phyloP scores from a whole-genome alignment of 768 basidiomycete genomes.

The Tulasnella sp. region DNA sequence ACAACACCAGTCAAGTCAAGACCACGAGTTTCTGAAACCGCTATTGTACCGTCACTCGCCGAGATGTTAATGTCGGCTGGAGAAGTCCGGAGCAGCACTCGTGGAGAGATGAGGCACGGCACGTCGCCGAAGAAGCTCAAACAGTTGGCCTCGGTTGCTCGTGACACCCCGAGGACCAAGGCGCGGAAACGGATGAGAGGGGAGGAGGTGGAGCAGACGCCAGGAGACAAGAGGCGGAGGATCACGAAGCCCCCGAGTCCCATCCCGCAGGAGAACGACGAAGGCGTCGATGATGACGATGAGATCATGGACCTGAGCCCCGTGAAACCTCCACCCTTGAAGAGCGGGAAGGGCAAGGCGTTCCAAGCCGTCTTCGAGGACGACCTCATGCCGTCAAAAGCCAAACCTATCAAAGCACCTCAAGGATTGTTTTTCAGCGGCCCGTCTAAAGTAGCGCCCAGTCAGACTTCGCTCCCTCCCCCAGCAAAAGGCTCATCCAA shows the following conservation, averaged over 20 bases:
- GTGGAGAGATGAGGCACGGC: neutral
- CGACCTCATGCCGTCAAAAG: neutral
- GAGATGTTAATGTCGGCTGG: neutral
- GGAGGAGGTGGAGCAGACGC: slow-evolving; percentile 27
- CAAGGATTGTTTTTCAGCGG: slow-evolving; percentile 10
- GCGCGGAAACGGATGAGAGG: slow-evolving; percentile 27
- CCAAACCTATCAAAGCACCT: neutral
- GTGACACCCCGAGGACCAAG: slow-evolving; percentile 28
- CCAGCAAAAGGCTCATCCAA: neutral
- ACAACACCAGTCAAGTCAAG: neutral
- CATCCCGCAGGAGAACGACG: neutral
- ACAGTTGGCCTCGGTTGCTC: neutral
- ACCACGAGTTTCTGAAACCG: neutral
- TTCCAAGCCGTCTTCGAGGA: slow-evolving; percentile 23
- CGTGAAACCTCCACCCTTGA: neutral
- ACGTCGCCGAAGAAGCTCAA: slow-evolving; percentile 21
- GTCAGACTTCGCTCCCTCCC: too few relatives aligned
- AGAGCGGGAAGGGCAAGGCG: slow-evolving; percentile 16
- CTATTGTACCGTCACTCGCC: neutral
- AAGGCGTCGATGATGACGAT: slow-evolving; percentile 1
- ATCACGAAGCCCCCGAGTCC: neutral
- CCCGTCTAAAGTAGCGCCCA: too few relatives aligned
- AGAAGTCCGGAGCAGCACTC: neutral
- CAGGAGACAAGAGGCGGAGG: slow-evolving; percentile 22
- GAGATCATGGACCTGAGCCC: slow-evolving; percentile 22